A percentile compares a stretch with the other conserved stretches of the same genome.
These are phyloP conservation scores for Alternaria burnsii DNA, from an alignment of 2,329 filamentous ascomycete species.

Conservation along the genomic window DNA sequence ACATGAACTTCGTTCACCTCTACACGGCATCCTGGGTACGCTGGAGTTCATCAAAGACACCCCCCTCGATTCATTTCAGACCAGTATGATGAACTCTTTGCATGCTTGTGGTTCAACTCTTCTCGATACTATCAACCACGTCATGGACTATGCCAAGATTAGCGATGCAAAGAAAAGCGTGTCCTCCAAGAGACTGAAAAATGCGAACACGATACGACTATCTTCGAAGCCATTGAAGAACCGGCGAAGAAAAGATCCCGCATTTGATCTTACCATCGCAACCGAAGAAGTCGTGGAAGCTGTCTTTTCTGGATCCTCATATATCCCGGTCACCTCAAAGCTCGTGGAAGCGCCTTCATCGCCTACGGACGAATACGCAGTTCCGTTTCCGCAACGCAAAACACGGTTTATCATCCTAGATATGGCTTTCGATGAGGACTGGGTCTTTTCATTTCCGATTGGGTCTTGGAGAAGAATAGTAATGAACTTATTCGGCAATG, in stretches of 20 bases:
- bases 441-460: constrained; percentile 54
- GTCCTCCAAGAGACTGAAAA: constrained; percentile 47
- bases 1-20: constrained; percentile 61
- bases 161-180: constrained; percentile 43
- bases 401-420: constrained; percentile 41
- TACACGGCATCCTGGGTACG: constrained; percentile 53
- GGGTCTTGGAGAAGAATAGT: constrained; percentile 48
- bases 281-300: constrained; percentile 38
- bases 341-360: constrained; percentile 16
- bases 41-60: constrained; percentile 60
- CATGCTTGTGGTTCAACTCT: constrained; percentile 58
- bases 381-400: constrained; percentile 21
- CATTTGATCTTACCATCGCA: constrained; percentile 32
- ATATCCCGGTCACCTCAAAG: constrained; percentile 22
- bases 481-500: constrained; percentile 51
- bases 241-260: constrained; percentile 18
- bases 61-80: constrained; percentile 49
- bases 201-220: constrained; percentile 36
- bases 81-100: constrained; percentile 57
- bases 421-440: constrained; percentile 40
- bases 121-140: constrained; percentile 55
- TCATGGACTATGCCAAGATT: constrained; percentile 44
- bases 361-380: constrained; percentile 6
- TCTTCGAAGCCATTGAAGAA: constrained; percentile 44
- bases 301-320: constrained; percentile 47